Percentiles rank a stretch among this genome's conserved stretches.
Conservation (phyloP, 2,329 filamentous ascomycete species). For the Xylariaceae sp. region DNA sequence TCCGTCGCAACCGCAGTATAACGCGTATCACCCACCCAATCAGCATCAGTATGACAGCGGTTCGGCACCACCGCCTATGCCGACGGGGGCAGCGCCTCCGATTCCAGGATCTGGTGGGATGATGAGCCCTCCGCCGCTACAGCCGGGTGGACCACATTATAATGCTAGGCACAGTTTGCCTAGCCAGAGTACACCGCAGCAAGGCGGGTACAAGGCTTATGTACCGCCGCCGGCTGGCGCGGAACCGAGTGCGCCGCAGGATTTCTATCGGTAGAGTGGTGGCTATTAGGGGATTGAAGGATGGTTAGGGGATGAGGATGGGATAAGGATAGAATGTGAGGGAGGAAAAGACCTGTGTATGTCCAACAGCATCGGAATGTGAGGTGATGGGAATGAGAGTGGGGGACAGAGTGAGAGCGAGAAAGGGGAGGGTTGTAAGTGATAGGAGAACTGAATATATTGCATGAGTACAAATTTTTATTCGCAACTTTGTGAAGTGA, state of each 20-base stretch:
- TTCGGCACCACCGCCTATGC: slow-evolving; percentile 32
- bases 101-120: slow-evolving; percentile 36
- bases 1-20: slow-evolving; percentile 39
- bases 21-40: slow-evolving; percentile 27
- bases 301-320: not conserved
- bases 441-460: too few relatives aligned
- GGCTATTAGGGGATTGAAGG: slow-evolving; percentile 18
- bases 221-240: slow-evolving; percentile 44
- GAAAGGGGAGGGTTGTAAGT: too few relatives aligned
- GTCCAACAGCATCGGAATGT: not conserved
- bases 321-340: not conserved
- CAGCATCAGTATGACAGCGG: slow-evolving; percentile 16
- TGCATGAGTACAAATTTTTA: too few relatives aligned
- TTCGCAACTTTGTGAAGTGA: too few relatives aligned
- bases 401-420: too few relatives aligned
- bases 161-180: slow-evolving; percentile 52
- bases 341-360: not conserved
- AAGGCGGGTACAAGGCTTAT: slow-evolving; percentile 61
- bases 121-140: slow-evolving; percentile 43
- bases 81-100: slow-evolving; percentile 40
- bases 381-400: too few relatives aligned
- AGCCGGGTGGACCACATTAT: slow-evolving; percentile 44
- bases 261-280: slow-evolving; percentile 53
- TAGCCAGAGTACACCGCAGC: slow-evolving; percentile 39
- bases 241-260: slow-evolving; percentile 50